Percentiles rank a stretch among this genome's conserved stretches.
Evolutionary conservation across 1,284 basidiomycete species (phyloP).

Genomic region (Sanguinoderma infundibulare): DNA sequence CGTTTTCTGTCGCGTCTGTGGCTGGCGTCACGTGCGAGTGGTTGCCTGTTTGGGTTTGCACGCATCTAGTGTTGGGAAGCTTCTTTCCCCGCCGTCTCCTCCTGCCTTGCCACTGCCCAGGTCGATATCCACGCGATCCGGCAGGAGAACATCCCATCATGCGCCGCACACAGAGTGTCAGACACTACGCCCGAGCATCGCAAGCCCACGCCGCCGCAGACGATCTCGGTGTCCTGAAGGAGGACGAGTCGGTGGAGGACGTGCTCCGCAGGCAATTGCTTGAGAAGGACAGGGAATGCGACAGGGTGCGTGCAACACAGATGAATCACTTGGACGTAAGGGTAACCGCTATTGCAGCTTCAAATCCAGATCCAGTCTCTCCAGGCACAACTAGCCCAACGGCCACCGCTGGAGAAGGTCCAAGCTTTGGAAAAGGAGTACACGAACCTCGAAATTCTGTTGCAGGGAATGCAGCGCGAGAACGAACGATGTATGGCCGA

Average conservation of each 20-base stretch:
- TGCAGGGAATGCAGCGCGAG: slow-evolving; percentile 77
- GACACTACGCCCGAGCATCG: slow-evolving; percentile 56
- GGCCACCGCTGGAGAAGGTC: slow-evolving; percentile 67
- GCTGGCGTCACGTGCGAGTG: slow-evolving; percentile 22
- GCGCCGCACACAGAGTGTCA: slow-evolving; percentile 42
- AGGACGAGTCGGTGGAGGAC: slow-evolving; percentile 67
- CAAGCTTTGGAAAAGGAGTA: slow-evolving; percentile 70
- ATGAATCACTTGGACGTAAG: neutral
- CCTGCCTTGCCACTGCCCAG: neutral
- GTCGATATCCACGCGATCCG: neutral
- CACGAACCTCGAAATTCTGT: slow-evolving; percentile 69
- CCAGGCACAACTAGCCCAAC: slow-evolving; percentile 63
- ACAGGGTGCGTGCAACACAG: slow-evolving; percentile 49
- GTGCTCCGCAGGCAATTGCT: slow-evolving; percentile 63
- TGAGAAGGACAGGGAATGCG: slow-evolving; percentile 74
- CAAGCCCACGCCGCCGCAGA: slow-evolving; percentile 47
- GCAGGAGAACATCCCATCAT: slow-evolving; percentile 14
- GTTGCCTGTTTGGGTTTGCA: neutral
- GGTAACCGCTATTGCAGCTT: slow-evolving; percentile 39
- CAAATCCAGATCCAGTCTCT: slow-evolving; percentile 61
- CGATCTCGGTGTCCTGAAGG: slow-evolving; percentile 64
- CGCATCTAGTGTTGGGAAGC: neutral
- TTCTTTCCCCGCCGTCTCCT: neutral
- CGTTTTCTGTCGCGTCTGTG: slow-evolving; percentile 14
- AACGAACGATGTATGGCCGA: slow-evolving; percentile 80